A percentile compares a stretch with the other conserved stretches of the same genome.
phyloP scores from a whole-genome alignment of 2,329 filamentous ascomycete genomes.

The Alternaria dauci region DNA sequence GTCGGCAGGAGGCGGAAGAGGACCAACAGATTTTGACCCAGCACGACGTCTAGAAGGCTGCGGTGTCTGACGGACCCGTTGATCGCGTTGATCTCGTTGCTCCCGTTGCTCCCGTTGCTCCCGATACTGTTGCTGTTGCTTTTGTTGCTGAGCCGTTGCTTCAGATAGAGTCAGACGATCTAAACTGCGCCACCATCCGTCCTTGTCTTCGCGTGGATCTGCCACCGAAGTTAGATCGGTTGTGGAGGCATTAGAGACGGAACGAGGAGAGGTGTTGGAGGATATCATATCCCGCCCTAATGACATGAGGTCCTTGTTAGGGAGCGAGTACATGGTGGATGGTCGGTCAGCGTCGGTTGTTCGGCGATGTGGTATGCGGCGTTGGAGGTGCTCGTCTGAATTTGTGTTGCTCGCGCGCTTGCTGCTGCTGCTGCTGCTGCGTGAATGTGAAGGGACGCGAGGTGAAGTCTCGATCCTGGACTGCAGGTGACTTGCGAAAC shows the following conservation, averaged over 20 bases:
- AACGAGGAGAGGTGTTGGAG: constrained; percentile 14
- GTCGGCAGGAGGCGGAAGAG: neutral
- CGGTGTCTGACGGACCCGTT: neutral
- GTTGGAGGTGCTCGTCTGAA: constrained; percentile 23
- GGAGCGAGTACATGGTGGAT: neutral
- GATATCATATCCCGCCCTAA: constrained; percentile 29
- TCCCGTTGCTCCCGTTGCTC: too few relatives aligned
- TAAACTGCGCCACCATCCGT: constrained; percentile 23
- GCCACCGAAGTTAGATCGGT: constrained; percentile 29
- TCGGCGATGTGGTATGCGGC: constrained; percentile 20
- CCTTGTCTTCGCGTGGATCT: constrained; percentile 27
- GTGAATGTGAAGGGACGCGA: constrained; percentile 24
- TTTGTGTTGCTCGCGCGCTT: constrained; percentile 24
- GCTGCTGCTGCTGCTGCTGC: constrained; percentile 30
- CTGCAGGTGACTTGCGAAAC: constrained; percentile 13
- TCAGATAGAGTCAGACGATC: constrained; percentile 16
- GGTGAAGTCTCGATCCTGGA: constrained; percentile 20
- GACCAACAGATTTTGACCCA: neutral
- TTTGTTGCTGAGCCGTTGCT: constrained; percentile 4
- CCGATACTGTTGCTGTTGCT: neutral
- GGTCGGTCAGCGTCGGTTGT: constrained; percentile 17
- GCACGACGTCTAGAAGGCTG: neutral
- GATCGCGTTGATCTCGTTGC: neutral
- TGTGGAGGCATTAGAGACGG: constrained; percentile 25
- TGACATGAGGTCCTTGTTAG: constrained; percentile 8